Conservation (phyloP, 2,329 filamentous ascomycete species). For the Alternaria sp. region DNA sequence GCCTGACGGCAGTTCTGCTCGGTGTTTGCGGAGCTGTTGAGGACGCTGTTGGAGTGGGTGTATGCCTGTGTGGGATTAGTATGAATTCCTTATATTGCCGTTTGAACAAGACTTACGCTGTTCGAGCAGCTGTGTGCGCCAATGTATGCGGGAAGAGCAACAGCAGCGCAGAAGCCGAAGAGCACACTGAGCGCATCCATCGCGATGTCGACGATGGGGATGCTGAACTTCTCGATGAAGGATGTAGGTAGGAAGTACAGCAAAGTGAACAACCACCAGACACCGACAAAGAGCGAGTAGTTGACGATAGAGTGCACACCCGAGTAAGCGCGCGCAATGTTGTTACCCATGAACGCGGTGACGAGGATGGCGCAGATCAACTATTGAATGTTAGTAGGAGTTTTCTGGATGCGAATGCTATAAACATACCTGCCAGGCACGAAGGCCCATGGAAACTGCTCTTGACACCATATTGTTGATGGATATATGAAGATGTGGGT, state of each 20-base stretch:
- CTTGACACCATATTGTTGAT: slow-evolving; percentile 52
- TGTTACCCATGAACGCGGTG: slow-evolving; percentile 70
- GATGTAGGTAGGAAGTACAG: slow-evolving; percentile 69
- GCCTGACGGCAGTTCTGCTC: slow-evolving; percentile 76
- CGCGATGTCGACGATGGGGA: slow-evolving; percentile 63
- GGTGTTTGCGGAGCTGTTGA: slow-evolving; percentile 67
- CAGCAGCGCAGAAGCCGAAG: slow-evolving; percentile 75
- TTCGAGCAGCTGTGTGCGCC: slow-evolving; percentile 74
- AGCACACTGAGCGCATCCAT: slow-evolving; percentile 69
- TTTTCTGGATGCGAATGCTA: background rate
- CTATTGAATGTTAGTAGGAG: slow-evolving; percentile 47
- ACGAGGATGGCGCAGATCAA: slow-evolving; percentile 68
- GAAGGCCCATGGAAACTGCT: slow-evolving; percentile 52
- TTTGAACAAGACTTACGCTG: slow-evolving; percentile 53
- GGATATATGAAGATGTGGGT: slow-evolving; percentile 14
- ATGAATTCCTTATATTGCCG: background rate
- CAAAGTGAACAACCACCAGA: slow-evolving; percentile 71
- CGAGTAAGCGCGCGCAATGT: slow-evolving; percentile 62
- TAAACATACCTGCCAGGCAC: slow-evolving; percentile 52
- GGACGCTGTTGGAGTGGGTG: slow-evolving; percentile 64
- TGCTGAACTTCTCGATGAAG: slow-evolving; percentile 62
- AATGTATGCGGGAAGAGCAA: slow-evolving; percentile 76
- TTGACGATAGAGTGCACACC: slow-evolving; percentile 67
- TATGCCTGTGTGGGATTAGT: slow-evolving; percentile 47
- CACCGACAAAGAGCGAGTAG: slow-evolving; percentile 74